phyloP scores from a whole-genome alignment of 345 rosid species.

The Eucalyptus marginata region DNA sequence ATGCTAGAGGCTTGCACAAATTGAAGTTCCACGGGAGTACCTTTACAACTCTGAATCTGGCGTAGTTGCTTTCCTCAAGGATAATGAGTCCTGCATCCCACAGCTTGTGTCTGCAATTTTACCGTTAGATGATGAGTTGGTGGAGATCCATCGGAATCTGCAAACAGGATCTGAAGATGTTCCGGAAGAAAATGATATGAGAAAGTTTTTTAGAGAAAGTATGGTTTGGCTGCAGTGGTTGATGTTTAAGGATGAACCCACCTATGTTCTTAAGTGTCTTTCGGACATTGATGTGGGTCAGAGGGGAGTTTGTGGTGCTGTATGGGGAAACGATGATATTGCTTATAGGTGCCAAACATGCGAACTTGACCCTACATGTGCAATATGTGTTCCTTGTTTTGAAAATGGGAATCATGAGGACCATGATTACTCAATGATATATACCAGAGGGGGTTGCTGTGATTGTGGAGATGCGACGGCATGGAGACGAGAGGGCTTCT shows the following conservation, averaged over 20 bases:
- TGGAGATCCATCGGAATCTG: conserved; percentile 8
- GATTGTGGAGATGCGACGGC: conserved; percentile 98
- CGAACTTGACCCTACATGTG: conserved; percentile 88
- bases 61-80: conserved; percentile 35
- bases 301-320: conserved; percentile 92
- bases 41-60: conserved; percentile 25
- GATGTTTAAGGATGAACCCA: conserved; percentile 71
- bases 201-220: conserved; percentile 33
- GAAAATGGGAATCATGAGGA: conserved; percentile 61
- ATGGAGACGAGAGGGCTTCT: conserved; percentile 90
- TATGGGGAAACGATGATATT: conserved; percentile 87
- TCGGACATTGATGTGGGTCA: conserved; percentile 34
- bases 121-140: conserved; percentile 63
- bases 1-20: conserved; percentile 54
- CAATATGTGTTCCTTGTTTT: conserved; percentile 90
- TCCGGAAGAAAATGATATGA: conserved; percentile 9
- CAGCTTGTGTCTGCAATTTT: conserved; percentile 48
- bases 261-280: conserved; percentile 26
- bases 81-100: conserved; percentile 17
- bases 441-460: conserved; percentile 92
- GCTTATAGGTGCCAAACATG: conserved; percentile 87
- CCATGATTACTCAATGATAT: conserved; percentile 75
- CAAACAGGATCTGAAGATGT: conserved; percentile 17
- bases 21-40: conserved; percentile 45
- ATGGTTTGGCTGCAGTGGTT: conserved; percentile 80